These are phyloP conservation scores for Primulina tabacum DNA, from an alignment of 257 asterid species.

Conservation along the genomic window DNA sequence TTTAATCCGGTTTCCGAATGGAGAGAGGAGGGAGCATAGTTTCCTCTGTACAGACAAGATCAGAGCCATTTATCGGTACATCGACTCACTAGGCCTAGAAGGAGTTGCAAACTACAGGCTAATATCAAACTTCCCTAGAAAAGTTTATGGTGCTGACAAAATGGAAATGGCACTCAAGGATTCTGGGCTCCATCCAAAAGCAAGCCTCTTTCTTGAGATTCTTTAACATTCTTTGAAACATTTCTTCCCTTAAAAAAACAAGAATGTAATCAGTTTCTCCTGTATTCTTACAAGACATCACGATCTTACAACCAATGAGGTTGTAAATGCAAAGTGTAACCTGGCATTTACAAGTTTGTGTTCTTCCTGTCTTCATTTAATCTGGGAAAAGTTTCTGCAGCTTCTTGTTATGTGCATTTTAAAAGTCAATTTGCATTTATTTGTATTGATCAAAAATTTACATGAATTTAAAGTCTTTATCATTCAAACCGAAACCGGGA, in stretches of 20 bases:
- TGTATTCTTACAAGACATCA: no score
- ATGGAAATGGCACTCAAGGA: slow-evolving; percentile 56
- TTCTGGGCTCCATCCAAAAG: slow-evolving; percentile 77
- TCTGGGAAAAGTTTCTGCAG: not conserved
- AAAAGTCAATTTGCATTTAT: no score
- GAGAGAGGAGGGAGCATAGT: slow-evolving; percentile 76
- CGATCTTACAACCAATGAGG: not conserved
- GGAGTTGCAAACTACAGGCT: slow-evolving; percentile 61
- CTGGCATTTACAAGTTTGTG: not conserved
- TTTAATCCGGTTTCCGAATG: slow-evolving; percentile 76
- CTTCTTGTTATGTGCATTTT: not conserved
- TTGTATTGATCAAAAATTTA: no score
- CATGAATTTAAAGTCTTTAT: no score
- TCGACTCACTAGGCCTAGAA: slow-evolving; percentile 52
- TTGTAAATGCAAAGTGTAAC: not conserved
- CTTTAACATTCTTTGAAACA: slow-evolving; percentile 30
- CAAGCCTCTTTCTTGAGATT: slow-evolving; percentile 76
- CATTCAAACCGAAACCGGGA: no score
- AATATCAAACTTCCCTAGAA: slow-evolving; percentile 72
- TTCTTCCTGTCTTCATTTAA: not conserved
- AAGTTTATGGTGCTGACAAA: slow-evolving; percentile 64
- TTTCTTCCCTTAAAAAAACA: slow-evolving; percentile 1
- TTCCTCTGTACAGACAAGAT: slow-evolving; percentile 63
- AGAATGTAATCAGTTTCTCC: not conserved
- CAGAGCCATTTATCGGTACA: slow-evolving; percentile 44